A percentile compares a stretch with the other conserved stretches of the same genome.
Conservation (phyloP, 495 filamentous ascomycete genomes). For the Aspergillus asperescens region DNA sequence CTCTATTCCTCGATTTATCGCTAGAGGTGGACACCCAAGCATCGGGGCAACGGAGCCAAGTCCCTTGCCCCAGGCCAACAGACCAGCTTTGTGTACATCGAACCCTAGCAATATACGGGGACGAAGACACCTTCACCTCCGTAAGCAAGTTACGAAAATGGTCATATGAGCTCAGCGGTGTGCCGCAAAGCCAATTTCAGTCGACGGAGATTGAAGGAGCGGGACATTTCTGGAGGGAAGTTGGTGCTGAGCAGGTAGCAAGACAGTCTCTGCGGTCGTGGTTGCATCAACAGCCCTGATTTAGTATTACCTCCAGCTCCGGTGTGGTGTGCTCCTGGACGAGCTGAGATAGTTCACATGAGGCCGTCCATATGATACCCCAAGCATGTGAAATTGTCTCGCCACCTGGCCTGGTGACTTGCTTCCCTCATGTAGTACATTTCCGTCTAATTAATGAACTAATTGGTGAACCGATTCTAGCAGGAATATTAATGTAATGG, state of each 20-base stretch:
- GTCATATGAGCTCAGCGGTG: constrained; percentile 52
- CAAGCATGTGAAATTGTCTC: constrained; percentile 1
- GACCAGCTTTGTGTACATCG: constrained; percentile 51
- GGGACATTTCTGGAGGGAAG: constrained; percentile 80
- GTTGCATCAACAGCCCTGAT: constrained; percentile 30
- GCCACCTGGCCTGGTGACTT: not conserved
- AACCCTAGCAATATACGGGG: constrained; percentile 73
- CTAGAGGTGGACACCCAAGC: constrained; percentile 24
- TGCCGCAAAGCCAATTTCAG: constrained; percentile 40
- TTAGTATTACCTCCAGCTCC: not conserved
- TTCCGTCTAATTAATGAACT: not conserved
- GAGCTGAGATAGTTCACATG: constrained; percentile 2
- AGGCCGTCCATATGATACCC: not conserved
- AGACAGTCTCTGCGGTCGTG: constrained; percentile 41
- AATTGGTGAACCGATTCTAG: not conserved
- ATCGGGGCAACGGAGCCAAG: constrained; percentile 23
- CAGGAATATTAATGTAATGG: not conserved
- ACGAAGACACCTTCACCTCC: constrained; percentile 71
- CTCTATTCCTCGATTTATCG: constrained; percentile 43
- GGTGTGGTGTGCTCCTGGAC: not conserved
- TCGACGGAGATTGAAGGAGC: constrained; percentile 59
- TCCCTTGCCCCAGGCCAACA: constrained; percentile 38
- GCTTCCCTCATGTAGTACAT: no score
- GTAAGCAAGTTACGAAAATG: constrained; percentile 63
- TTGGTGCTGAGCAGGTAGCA: constrained; percentile 53